phyloP scores from a whole-genome alignment of 2,329 filamentous ascomycete species.

The Cladosporium oxysporum region DNA sequence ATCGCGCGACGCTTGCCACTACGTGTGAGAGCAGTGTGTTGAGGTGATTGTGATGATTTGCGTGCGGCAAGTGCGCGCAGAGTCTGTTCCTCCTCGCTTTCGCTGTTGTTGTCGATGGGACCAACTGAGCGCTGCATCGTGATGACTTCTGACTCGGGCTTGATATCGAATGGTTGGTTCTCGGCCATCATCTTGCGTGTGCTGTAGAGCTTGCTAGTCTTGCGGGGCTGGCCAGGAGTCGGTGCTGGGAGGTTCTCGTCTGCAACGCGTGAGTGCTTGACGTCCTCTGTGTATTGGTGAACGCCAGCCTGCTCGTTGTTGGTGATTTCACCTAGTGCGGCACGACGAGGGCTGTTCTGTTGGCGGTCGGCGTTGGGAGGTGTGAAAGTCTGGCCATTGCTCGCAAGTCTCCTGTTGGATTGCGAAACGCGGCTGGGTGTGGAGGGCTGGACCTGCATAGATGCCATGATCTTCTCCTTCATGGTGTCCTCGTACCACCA shows the following conservation, averaged over 20 bases:
- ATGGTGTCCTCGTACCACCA: slow-evolving; percentile 86
- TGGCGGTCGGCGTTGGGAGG: slow-evolving; percentile 78
- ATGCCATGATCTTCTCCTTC: slow-evolving; percentile 75
- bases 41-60: slow-evolving; percentile 66
- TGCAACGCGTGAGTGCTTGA: slow-evolving; percentile 58
- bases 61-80: slow-evolving; percentile 70
- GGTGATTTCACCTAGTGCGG: slow-evolving; percentile 92
- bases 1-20: slow-evolving; percentile 68
- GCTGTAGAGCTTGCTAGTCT: slow-evolving; percentile 76
- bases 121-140: slow-evolving; percentile 61
- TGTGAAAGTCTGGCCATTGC: slow-evolving; percentile 73
- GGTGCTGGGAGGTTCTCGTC: slow-evolving; percentile 93
- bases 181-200: slow-evolving; percentile 57
- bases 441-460: slow-evolving; percentile 49
- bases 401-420: slow-evolving; percentile 54
- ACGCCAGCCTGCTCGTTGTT: slow-evolving; percentile 66
- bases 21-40: slow-evolving; percentile 57
- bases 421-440: slow-evolving; percentile 58
- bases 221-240: slow-evolving; percentile 92
- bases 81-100: slow-evolving; percentile 86
- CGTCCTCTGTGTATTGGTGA: slow-evolving; percentile 30
- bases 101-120: slow-evolving; percentile 59
- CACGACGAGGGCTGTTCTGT: slow-evolving; percentile 56
- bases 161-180: slow-evolving; percentile 53
- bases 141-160: slow-evolving; percentile 60